A percentile compares a stretch with the other conserved stretches of the same genome.
phyloP scores from a whole-genome alignment of 108 stramenopile genomes.

The Skeletonema tropicum region DNA sequence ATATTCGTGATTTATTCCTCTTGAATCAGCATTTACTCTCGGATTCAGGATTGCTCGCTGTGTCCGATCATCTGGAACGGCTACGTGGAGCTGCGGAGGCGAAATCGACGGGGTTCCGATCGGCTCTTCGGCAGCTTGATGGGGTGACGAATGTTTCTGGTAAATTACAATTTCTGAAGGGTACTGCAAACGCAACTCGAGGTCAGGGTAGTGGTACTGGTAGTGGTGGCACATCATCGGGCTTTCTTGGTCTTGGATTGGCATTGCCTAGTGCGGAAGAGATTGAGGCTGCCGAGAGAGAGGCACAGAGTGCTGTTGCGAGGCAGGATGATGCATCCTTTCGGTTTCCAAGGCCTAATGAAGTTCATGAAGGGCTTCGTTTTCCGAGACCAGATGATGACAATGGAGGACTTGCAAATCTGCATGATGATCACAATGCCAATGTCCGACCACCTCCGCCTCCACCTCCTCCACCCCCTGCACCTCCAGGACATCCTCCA shows the following conservation, averaged over 20 bases:
- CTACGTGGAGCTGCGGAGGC: constrained; percentile 45
- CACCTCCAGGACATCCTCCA: constrained; percentile 9
- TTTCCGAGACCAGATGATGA: constrained; percentile 6
- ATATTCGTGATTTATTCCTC: constrained; percentile 49
- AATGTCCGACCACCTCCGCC: constrained; percentile 1
- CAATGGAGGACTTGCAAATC: neutral
- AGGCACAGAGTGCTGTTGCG: constrained; percentile 9
- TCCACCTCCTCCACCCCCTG: constrained; percentile 17
- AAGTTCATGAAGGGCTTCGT: constrained; percentile 1
- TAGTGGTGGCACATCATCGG: neutral
- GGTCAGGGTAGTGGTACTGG: constrained; percentile 2
- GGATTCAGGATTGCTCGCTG: constrained; percentile 46
- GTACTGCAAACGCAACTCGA: neutral
- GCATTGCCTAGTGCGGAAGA: constrained; percentile 45
- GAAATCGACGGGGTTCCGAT: constrained; percentile 37
- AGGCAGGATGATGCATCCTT: constrained; percentile 9
- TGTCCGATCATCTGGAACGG: constrained; percentile 45
- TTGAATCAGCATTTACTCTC: constrained; percentile 46
- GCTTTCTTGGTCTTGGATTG: constrained; percentile 33
- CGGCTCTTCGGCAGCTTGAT: constrained; percentile 43
- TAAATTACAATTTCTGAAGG: constrained; percentile 33
- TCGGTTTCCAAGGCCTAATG: constrained; percentile 12
- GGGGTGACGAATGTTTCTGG: constrained; percentile 50
- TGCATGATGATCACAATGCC: neutral
- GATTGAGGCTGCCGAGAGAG: constrained; percentile 50